Base-by-base conservation (phyloP, 306 rosid species). In the Abrus pulchellus region DNA sequence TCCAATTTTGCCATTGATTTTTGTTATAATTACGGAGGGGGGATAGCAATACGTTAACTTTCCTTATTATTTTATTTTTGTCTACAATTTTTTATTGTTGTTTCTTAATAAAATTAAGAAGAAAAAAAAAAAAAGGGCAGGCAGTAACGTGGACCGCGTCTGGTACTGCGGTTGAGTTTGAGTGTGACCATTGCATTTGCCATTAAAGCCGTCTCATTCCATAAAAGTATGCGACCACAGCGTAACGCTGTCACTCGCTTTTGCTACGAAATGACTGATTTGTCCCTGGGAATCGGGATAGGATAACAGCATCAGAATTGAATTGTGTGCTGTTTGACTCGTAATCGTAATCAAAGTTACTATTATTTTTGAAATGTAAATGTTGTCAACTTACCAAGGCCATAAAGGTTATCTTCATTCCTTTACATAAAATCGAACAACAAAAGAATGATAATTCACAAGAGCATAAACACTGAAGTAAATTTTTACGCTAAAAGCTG, bases 161-260 rank as follows among this genome's bases (percentile, higher is more conserved):
- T 20, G 20, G 20, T 0, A 0, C 0, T 20, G 20, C 20, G 20
- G 20, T 20, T 0, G 20, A 65, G 34, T 20, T 68, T 68, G 70
- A 79, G 70, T 68, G 69, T 68, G 83, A 20, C 5, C 9, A 14
- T 38, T 34, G 41, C 55, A 14, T 65, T 65, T 2, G 47, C 6
- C n/a, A 56, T 34, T 68, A 20, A 20, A 20, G 54, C 7, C 32
- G 30, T 38, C 57, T 4, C 47, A 32, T 83, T 59, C 69, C 43
- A 62, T 10, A 6, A 65, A 78, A 78, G 80, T 73, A 71, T 36
- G 83, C 77, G 49, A 6, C 41, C 63, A 55, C 44, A 0, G 61
- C 36, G 38, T 1, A 45, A 43, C 52, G 69, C 11, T 27, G 9
- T 63, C 7, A 59, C 85, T 80, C 82, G 75, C 44, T 67, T 83